Evolutionary conservation across 345 rosid species (phyloP).

Genomic region (Camelina neglecta): DNA sequence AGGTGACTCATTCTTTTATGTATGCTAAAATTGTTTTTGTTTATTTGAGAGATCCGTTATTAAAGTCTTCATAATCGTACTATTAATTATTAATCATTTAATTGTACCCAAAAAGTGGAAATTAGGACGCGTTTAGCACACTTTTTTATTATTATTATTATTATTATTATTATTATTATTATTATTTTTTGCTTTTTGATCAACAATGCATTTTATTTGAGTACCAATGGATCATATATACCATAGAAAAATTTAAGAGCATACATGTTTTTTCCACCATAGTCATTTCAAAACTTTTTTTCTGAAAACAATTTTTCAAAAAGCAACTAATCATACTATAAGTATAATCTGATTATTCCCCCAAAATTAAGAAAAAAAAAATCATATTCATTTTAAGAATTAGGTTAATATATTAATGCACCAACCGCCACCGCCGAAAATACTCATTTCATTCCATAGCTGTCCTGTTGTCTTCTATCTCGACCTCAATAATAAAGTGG

Average conservation of each 20-base stretch:
- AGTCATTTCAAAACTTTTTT: background rate
- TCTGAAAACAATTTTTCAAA: background rate
- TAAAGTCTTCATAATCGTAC: background rate
- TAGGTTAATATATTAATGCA: background rate
- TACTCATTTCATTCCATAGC: background rate
- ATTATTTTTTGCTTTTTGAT: background rate
- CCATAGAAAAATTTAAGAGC: background rate
- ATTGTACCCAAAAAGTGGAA: background rate
- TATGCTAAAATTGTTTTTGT: background rate
- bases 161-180: background rate
- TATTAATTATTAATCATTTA: background rate
- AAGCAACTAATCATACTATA: background rate
- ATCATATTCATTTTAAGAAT: background rate
- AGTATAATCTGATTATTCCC: background rate
- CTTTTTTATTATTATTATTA: background rate
- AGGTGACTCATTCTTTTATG: no score
- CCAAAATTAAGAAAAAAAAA: background rate
- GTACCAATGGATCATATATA: background rate
- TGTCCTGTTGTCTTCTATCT: background rate
- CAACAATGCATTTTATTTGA: background rate
- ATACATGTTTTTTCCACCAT: background rate
- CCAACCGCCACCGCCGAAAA: background rate
- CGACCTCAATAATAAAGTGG: background rate
- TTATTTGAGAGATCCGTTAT: background rate
- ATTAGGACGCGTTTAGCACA: conserved; percentile 12